A percentile compares a stretch with the other conserved stretches of the same genome.
phyloP scores from a whole-genome alignment of 768 basidiomycete species.

The Pulveroboletus sp. region DNA sequence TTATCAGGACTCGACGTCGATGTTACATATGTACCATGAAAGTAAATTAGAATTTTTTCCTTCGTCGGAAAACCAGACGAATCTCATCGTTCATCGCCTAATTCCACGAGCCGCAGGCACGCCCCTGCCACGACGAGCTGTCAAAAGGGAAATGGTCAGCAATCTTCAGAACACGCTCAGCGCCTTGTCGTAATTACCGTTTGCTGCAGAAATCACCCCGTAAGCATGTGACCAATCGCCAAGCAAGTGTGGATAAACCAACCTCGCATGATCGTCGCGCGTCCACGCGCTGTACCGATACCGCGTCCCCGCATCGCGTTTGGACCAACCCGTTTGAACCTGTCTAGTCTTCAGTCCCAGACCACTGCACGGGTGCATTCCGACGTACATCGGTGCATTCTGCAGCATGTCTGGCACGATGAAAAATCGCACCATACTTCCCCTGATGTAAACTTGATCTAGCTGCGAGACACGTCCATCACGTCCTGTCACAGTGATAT shows the following conservation, averaged over 20 bases:
- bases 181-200: conserved; percentile 47
- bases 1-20: conserved; percentile 6
- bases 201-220: conserved; percentile 47
- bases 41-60: conserved; percentile 13
- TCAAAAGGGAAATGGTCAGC: conserved; percentile 14
- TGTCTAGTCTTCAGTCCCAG: conserved; percentile 33
- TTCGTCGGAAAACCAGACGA: background rate
- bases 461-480: conserved; percentile 98
- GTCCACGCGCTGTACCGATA: conserved; percentile 98
- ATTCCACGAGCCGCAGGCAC: conserved; percentile 75
- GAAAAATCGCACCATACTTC: conserved; percentile 97
- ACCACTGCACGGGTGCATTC: background rate
- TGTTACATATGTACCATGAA: conserved; percentile 15
- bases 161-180: conserved; percentile 1
- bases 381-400: conserved; percentile 93
- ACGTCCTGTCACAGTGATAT: conserved; percentile 95
- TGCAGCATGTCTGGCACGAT: conserved; percentile 99
- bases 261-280: conserved; percentile 99
- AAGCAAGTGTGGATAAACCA: conserved; percentile 28
- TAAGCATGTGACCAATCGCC: conserved; percentile 15
- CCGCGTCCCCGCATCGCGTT: conserved; percentile 98
- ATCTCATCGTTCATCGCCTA: conserved; percentile 61
- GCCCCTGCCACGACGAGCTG: conserved; percentile 86
- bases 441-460: conserved; percentile 98
- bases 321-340: conserved; percentile 98